Evolutionary conservation across 2,329 filamentous ascomycete species (phyloP), one percentile per base, ranked within the genome.

Genomic region (Diaporthe sp.): DNA sequence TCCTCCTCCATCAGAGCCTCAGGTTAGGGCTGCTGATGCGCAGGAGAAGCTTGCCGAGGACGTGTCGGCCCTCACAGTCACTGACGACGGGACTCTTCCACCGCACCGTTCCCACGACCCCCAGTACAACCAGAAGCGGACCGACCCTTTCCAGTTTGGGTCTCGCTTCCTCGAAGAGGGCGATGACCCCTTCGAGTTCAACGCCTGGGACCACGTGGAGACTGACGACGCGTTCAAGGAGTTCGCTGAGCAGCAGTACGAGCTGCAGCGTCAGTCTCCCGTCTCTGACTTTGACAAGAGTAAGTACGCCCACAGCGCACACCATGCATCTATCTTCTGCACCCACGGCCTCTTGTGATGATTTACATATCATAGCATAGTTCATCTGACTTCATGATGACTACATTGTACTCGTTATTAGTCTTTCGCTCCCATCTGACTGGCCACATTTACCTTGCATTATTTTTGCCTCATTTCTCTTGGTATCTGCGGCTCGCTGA

Each of bases 191-290:
- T 99, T 96, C 86, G 94, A 97, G 84, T 98, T 97, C 91, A 99
- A 99, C 85, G 97, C 97, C 51, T 99, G 97, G 97, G 97, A 99
- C 84, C 96, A 99, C 83, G 97, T 98, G 82, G 93, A 96, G 85
- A 95, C 95, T 83, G 96, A 98, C 86, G 92, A 95, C 80, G 90
- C 92, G 55, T 98, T 98, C 88, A 93, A 93, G 82, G 91, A 94
- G 82, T 98, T 97, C 84, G 93, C 95, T 76, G 92, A 96, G 85
- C 86, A 92, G 82, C 97, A 98, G 86, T 96, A 94, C 82, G 90
- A 91, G 63, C 94, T 93, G 85, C 97, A 99, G 86, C 92, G 96
- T 78, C 91, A 93, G 80, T 90, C 94, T 77, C 96, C 96, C 74
- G 97, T 98, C 68, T 96, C 93, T 58, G 95, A 98, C 77, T 98